Evolutionary conservation across 345 rosid genomes (phyloP).

Genomic region (Ailanthus altissimus): DNA sequence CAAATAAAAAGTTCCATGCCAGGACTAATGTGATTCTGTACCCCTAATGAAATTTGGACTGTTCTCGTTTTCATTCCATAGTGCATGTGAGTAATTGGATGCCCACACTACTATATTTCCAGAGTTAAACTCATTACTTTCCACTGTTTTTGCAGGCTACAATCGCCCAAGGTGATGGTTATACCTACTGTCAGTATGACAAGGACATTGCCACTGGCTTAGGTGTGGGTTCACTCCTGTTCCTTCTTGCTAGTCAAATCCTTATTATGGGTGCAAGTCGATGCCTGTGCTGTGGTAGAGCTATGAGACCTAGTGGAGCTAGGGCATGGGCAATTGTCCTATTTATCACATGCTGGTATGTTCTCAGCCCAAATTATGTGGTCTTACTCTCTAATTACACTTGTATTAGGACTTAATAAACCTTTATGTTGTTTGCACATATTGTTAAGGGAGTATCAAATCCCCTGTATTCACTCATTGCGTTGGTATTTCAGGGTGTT

Average conservation of each 20-base stretch:
- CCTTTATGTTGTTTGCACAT: not conserved
- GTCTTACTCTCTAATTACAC: not conserved
- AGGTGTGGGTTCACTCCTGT: constrained; percentile 65
- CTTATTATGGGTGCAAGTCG: constrained; percentile 63
- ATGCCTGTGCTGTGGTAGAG: constrained; percentile 84
- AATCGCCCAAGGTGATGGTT: constrained; percentile 14
- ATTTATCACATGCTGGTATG: constrained; percentile 80
- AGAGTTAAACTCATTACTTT: constrained; percentile 1
- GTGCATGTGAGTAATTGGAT: not conserved
- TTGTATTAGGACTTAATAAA: not conserved
- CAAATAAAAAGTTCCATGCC: not conserved
- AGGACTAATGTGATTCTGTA: not conserved
- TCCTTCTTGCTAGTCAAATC: constrained; percentile 67
- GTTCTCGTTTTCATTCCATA: constrained; percentile 5
- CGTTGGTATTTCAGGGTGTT: constrained; percentile 59
- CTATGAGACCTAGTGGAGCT: constrained; percentile 72
- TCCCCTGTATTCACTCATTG: not conserved
- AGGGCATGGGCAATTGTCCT: constrained; percentile 77
- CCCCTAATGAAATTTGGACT: not conserved
- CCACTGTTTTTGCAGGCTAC: constrained; percentile 43
- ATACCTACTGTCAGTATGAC: constrained; percentile 65
- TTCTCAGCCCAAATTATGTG: constrained; percentile 4
- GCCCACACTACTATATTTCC: not conserved
- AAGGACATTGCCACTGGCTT: constrained; percentile 79
- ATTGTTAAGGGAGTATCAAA: not conserved